Evolutionary conservation across 2,329 filamentous ascomycete genomes (phyloP).

Genomic region (Didymosphaeria variabile): DNA sequence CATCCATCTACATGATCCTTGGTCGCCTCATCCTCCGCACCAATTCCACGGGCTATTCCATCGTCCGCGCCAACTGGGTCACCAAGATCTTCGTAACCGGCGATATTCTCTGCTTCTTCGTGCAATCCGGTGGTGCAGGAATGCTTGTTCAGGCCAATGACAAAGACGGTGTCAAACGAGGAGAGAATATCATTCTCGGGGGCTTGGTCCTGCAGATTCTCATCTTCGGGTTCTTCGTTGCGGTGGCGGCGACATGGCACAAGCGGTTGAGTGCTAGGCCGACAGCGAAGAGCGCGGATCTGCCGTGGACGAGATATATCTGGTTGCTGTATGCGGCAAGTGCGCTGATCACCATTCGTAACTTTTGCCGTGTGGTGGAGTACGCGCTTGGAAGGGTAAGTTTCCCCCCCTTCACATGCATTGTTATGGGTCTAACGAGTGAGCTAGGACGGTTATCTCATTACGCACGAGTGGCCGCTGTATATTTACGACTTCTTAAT

Average conservation of each 20-base stretch:
- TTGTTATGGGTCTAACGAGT: not conserved
- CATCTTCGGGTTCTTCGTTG: conserved; percentile 65
- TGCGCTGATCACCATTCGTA: conserved; percentile 54
- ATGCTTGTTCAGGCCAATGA: conserved; percentile 42
- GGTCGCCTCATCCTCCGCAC: conserved; percentile 49
- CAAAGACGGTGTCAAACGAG: conserved; percentile 38
- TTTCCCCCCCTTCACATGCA: not conserved
- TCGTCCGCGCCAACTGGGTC: conserved; percentile 54
- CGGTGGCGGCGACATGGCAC: conserved; percentile 59
- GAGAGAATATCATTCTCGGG: conserved; percentile 60
- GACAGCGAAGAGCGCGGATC: conserved; percentile 26
- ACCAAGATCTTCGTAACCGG: conserved; percentile 63
- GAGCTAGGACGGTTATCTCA: conserved; percentile 24
- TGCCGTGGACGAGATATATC: conserved; percentile 45
- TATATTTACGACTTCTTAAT: conserved; percentile 28
- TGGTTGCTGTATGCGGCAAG: conserved; percentile 49
- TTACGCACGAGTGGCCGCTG: conserved; percentile 25
- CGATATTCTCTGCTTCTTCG: conserved; percentile 60
- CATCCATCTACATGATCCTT: conserved; percentile 55
- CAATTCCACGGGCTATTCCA: conserved; percentile 49
- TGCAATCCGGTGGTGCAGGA: conserved; percentile 59
- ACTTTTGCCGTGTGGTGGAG: conserved; percentile 57
- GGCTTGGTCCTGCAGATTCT: conserved; percentile 65
- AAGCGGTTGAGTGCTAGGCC: conserved; percentile 43
- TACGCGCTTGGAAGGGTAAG: conserved; percentile 42